These are phyloP conservation scores for Cyberlindnera mycetangii DNA, from an alignment of 805 yeast genomes.

Conservation along the genomic window DNA sequence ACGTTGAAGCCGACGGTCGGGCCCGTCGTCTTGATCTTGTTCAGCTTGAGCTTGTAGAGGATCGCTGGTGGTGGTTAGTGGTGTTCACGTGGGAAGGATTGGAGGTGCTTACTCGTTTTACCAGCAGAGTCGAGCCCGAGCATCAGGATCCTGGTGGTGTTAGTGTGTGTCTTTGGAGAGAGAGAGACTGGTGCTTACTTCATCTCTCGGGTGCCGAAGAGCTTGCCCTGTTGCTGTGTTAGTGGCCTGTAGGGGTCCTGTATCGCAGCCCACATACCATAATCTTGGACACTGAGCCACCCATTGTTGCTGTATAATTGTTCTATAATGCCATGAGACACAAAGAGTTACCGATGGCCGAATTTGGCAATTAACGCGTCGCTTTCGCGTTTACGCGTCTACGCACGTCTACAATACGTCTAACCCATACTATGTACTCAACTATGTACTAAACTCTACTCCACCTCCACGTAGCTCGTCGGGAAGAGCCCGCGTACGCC, in stretches of 20 bases:
- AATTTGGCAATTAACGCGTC: background rate
- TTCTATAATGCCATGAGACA: background rate
- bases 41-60: slow-evolving; percentile 76
- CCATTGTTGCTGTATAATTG: slow-evolving; percentile 23
- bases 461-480: slow-evolving; percentile 50
- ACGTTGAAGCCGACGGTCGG: slow-evolving; percentile 96
- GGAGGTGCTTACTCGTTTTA: slow-evolving; percentile 48
- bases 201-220: slow-evolving; percentile 54
- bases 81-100: background rate
- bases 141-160: slow-evolving; percentile 60
- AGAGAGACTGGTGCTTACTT: slow-evolving; percentile 19
- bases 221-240: slow-evolving; percentile 33
- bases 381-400: slow-evolving; percentile 5
- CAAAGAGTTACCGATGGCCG: no score
- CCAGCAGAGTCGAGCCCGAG: slow-evolving; percentile 93
- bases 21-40: slow-evolving; percentile 73
- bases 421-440: no score
- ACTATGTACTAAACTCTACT: background rate
- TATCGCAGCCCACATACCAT: slow-evolving; percentile 23
- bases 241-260: background rate
- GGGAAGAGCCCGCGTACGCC: slow-evolving; percentile 75
- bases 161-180: slow-evolving; percentile 9
- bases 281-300: slow-evolving; percentile 32
- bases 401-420: no score
- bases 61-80: slow-evolving; percentile 39